Evolutionary conservation across 2,329 filamentous ascomycete genomes (phyloP).

Genomic region (Fusarium piperis): DNA sequence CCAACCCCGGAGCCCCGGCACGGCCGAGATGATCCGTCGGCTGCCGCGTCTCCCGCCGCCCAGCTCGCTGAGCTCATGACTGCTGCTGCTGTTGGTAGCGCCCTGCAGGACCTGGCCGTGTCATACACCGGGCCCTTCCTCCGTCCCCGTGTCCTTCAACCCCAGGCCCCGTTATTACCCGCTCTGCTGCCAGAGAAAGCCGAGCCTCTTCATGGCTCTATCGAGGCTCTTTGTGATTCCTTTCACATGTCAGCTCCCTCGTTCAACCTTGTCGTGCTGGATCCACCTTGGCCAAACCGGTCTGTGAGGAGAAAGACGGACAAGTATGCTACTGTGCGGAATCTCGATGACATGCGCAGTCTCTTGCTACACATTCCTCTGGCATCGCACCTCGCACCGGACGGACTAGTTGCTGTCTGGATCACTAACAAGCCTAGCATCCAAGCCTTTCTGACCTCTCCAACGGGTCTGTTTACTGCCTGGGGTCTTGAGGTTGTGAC

Average conservation of each 20-base stretch:
- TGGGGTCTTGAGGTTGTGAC: slow-evolving; percentile 74
- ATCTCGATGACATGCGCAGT: slow-evolving; percentile 56
- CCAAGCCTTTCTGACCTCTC: slow-evolving; percentile 62
- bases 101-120: slow-evolving; percentile 51
- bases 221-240: slow-evolving; percentile 50
- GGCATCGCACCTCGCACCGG: slow-evolving; percentile 59
- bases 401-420: slow-evolving; percentile 76
- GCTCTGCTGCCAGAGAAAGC: slow-evolving; percentile 54
- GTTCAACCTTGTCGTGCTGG: slow-evolving; percentile 76
- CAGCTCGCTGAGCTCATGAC: slow-evolving; percentile 66
- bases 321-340: slow-evolving; percentile 59
- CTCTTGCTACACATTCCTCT: slow-evolving; percentile 68
- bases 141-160: slow-evolving; percentile 51
- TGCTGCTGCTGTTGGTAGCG: slow-evolving; percentile 55
- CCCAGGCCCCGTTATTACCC: slow-evolving; percentile 11
- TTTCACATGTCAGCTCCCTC: slow-evolving; percentile 57
- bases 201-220: slow-evolving; percentile 60
- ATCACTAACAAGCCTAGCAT: slow-evolving; percentile 77
- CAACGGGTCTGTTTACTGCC: slow-evolving; percentile 66
- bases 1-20: slow-evolving; percentile 59
- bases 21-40: slow-evolving; percentile 40
- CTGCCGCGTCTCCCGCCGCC: slow-evolving; percentile 53
- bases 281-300: slow-evolving; percentile 85
- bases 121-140: slow-evolving; percentile 57
- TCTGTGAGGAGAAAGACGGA: slow-evolving; percentile 71